A percentile compares a stretch with the other conserved stretches of the same genome.
These are phyloP conservation scores for Sistotremastrum suecicum DNA, from an alignment of 768 basidiomycete genomes.

Conservation along the genomic window DNA sequence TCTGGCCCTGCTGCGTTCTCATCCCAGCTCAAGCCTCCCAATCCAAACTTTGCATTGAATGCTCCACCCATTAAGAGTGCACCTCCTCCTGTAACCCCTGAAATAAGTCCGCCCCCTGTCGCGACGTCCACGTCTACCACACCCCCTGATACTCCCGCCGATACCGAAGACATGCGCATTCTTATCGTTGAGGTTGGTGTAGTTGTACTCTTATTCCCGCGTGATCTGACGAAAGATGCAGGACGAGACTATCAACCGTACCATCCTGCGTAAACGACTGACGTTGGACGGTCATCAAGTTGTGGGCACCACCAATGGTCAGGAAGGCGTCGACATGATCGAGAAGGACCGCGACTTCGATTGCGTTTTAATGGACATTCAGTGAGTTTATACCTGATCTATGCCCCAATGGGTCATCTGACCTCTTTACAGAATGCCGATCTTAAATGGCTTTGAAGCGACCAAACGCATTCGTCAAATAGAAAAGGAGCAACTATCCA, in stretches of 20 bases:
- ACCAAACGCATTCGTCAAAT: slow-evolving; percentile 50
- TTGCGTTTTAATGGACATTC: slow-evolving; percentile 71
- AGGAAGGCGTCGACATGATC: slow-evolving; percentile 53
- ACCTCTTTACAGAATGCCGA: slow-evolving; percentile 46
- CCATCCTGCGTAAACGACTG: slow-evolving; percentile 55
- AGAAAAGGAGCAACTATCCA: slow-evolving; percentile 23
- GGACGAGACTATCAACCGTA: slow-evolving; percentile 66
- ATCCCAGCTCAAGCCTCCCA: not conserved
- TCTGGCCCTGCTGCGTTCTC: not conserved
- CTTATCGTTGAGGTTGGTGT: slow-evolving; percentile 51
- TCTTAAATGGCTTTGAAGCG: slow-evolving; percentile 61
- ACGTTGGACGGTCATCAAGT: slow-evolving; percentile 52
- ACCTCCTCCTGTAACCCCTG: too few species aligned
- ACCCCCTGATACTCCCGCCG: not conserved
- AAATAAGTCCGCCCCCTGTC: too few species aligned
- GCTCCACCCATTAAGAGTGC: too few species aligned
- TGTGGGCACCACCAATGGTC: slow-evolving; percentile 56
- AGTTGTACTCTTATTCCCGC: not conserved
- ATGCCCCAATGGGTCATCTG: not conserved
- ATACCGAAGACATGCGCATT: slow-evolving; percentile 25
- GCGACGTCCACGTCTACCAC: not conserved
- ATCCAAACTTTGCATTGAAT: not conserved
- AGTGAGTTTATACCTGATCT: slow-evolving; percentile 27
- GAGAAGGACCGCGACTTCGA: slow-evolving; percentile 49
- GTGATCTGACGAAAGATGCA: slow-evolving; percentile 12